phyloP scores from a whole-genome alignment of 2,329 filamentous ascomycete genomes.

The Xylaria sp. region DNA sequence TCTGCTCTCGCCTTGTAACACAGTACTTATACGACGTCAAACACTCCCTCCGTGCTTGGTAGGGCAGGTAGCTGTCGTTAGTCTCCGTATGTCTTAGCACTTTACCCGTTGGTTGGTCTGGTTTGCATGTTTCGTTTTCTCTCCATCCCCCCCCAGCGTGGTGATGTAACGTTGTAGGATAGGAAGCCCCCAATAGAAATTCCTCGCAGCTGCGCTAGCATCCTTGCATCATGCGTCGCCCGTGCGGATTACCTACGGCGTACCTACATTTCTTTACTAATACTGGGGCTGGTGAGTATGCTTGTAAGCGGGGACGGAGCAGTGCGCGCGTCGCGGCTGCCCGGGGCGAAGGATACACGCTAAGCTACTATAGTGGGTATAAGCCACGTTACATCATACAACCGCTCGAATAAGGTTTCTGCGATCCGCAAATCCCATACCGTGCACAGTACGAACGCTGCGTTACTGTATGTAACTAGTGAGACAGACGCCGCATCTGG shows the following conservation, averaged over 20 bases:
- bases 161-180: constrained; percentile 28
- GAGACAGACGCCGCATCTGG: not conserved
- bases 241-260: not conserved
- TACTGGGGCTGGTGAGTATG: not conserved
- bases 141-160: constrained; percentile 9
- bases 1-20: not conserved
- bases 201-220: not conserved
- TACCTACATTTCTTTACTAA: not conserved
- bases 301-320: not conserved
- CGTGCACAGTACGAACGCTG: not conserved
- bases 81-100: constrained; percentile 13
- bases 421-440: not conserved
- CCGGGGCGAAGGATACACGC: not conserved
- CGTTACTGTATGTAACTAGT: not conserved
- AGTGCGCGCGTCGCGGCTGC: not conserved
- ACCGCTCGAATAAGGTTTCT: not conserved
- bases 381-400: not conserved
- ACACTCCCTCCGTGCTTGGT: no score
- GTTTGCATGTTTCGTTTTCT: constrained; percentile 17
- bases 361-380: not conserved
- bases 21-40: not conserved
- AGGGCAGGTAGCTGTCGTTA: not conserved
- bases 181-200: not conserved
- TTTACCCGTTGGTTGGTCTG: constrained; percentile 18
- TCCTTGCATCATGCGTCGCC: not conserved